Evolutionary conservation across 1,139 yeast species (phyloP).

Genomic region (Diutina siamensis): DNA sequence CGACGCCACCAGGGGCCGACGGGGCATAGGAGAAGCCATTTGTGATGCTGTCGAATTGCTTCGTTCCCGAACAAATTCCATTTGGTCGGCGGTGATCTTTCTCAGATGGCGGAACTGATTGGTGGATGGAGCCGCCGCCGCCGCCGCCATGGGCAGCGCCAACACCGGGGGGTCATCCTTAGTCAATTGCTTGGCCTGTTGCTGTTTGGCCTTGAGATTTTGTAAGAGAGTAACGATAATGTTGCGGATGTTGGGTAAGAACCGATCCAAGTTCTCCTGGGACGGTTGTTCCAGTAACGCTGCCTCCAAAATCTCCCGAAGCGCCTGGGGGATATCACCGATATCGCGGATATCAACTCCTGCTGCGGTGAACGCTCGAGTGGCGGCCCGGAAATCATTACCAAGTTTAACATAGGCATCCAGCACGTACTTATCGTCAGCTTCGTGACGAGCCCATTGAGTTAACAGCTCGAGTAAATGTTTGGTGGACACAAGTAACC

Average conservation of each 20-base stretch:
- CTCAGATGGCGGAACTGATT: neutral
- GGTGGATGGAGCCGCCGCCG: neutral
- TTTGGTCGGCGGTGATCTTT: neutral
- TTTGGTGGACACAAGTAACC: constrained; percentile 79
- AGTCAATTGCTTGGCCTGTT: constrained; percentile 29
- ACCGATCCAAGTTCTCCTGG: constrained; percentile 69
- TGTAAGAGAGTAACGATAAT: constrained; percentile 75
- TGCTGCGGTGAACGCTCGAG: constrained; percentile 57
- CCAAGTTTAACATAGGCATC: constrained; percentile 89
- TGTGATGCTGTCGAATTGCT: neutral
- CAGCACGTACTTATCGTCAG: constrained; percentile 76
- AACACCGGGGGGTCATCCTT: neutral
- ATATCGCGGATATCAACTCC: constrained; percentile 65
- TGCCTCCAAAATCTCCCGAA: constrained; percentile 70
- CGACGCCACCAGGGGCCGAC: neutral
- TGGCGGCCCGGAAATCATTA: constrained; percentile 82
- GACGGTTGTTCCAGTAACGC: constrained; percentile 83
- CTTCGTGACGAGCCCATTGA: constrained; percentile 79
- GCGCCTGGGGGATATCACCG: constrained; percentile 65
- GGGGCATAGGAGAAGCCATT: neutral
- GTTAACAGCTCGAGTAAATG: constrained; percentile 76
- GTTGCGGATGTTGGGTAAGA: constrained; percentile 75
- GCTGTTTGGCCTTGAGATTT: constrained; percentile 72
- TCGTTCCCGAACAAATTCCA: constrained; percentile 1
- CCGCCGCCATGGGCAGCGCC: neutral